Evolutionary conservation across 805 yeast species (phyloP).

Genomic region (Priceomyces haplophilus): DNA sequence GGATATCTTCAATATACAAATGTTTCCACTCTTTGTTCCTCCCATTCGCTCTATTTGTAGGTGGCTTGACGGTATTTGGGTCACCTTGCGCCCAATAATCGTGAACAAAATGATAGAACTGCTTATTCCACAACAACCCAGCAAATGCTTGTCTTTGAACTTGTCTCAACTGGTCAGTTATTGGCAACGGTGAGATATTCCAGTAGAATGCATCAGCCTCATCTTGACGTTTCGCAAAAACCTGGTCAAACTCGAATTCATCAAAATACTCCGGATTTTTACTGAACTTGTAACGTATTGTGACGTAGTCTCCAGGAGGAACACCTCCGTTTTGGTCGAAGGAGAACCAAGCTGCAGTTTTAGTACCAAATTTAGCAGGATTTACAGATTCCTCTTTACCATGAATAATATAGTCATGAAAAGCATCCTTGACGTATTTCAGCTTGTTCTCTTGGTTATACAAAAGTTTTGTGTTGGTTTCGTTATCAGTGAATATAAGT

Average conservation of each 20-base stretch:
- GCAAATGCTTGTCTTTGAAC: conserved; percentile 94
- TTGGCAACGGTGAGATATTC: conserved; percentile 81
- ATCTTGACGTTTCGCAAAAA: conserved; percentile 66
- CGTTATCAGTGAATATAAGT: conserved; percentile 84
- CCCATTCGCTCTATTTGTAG: conserved; percentile 78
- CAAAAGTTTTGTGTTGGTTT: conserved; percentile 68
- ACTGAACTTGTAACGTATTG: conserved; percentile 73
- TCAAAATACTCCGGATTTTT: conserved; percentile 48
- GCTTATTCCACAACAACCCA: conserved; percentile 91
- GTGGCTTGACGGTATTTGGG: conserved; percentile 69
- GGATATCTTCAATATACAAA: conserved; percentile 79
- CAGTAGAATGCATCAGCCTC: conserved; percentile 94
- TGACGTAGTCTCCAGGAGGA: conserved; percentile 84
- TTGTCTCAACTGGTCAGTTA: conserved; percentile 71
- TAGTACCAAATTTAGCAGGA: conserved; percentile 72
- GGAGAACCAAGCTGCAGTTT: conserved; percentile 78
- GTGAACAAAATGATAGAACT: conserved; percentile 82
- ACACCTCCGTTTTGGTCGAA: conserved; percentile 76
- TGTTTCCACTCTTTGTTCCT: conserved; percentile 89
- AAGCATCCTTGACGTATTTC: conserved; percentile 78
- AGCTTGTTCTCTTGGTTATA: conserved; percentile 59
- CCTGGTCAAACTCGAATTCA: conserved; percentile 69
- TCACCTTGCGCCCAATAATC: conserved; percentile 88
- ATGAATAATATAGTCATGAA: conserved; percentile 76
- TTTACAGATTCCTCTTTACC: conserved; percentile 60